Conservation (phyloP, 2,329 filamentous ascomycete species). For the Fusarium hostae region DNA sequence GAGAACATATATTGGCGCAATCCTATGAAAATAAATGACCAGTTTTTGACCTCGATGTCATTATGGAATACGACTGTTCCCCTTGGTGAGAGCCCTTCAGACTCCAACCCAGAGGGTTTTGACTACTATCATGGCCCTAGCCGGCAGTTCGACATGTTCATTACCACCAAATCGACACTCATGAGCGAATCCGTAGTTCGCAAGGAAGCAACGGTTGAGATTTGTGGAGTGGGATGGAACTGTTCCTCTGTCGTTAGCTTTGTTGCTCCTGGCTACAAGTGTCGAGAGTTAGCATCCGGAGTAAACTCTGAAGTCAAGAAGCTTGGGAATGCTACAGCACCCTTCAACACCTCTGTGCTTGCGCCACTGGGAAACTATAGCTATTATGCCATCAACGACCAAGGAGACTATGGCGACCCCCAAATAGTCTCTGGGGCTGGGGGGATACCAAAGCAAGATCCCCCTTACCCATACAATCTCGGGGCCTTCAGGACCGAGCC, state of each 20-base stretch:
- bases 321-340: not conserved
- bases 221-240: slow-evolving; percentile 1
- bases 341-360: not conserved
- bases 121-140: accelerated
- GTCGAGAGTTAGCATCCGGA: not conserved
- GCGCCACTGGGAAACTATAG: not conserved
- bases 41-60: accelerated
- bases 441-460: accelerated
- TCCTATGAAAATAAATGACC: not conserved
- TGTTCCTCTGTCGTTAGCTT: slow-evolving; percentile 9
- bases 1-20: accelerated
- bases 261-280: slow-evolving; percentile 19
- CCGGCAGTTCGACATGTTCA: not conserved
- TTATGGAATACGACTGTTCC: not conserved
- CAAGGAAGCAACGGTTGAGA: not conserved
- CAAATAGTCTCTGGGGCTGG: accelerated
- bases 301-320: not conserved
- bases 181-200: accelerated
- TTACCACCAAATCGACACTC: accelerated
- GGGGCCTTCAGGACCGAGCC: slow-evolving; percentile 18
- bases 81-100: not conserved
- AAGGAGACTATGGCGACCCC: accelerated
- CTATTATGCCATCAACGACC: not conserved
- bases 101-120: accelerated
- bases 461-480: not conserved